phyloP scores from a whole-genome alignment of 2,329 filamentous ascomycete genomes.

The Emydomyces testavorans region DNA sequence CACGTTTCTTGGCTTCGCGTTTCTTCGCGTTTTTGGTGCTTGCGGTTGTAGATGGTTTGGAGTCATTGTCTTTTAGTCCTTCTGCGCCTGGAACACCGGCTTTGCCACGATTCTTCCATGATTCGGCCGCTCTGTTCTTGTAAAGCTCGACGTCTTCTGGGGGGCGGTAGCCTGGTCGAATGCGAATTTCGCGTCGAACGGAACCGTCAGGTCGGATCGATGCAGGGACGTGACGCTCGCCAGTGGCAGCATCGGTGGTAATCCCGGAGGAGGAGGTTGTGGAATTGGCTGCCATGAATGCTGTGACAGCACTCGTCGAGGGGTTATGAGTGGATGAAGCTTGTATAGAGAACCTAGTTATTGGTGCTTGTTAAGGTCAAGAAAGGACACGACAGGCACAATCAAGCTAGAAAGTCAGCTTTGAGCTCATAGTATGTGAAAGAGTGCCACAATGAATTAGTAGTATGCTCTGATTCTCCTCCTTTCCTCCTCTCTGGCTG shows the following conservation, averaged over 20 bases:
- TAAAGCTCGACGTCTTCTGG: conserved; percentile 94
- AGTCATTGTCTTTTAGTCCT: conserved; percentile 40
- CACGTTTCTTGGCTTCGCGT: conserved; percentile 54
- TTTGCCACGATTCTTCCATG: conserved; percentile 62
- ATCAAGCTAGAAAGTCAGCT: too few relatives aligned
- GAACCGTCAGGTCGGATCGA: conserved; percentile 79
- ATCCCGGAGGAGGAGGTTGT: conserved; percentile 50
- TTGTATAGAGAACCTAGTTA: too few relatives aligned
- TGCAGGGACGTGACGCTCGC: conserved; percentile 78
- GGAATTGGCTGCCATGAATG: conserved; percentile 21
- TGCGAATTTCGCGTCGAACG: conserved; percentile 85
- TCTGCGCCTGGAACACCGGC: conserved; percentile 66
- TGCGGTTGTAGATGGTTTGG: conserved; percentile 37
- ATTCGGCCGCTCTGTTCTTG: conserved; percentile 80
- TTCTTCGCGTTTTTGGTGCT: conserved; percentile 81
- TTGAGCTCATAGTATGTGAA: too few relatives aligned
- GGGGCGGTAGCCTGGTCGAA: conserved; percentile 83
- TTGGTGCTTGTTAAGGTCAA: too few relatives aligned
- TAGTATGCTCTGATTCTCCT: too few relatives aligned
- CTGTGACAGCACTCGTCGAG: too few relatives aligned
- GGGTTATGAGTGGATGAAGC: too few relatives aligned
- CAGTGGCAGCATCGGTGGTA: conserved; percentile 61
- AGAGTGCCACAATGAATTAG: too few relatives aligned
- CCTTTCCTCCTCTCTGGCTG: too few relatives aligned
- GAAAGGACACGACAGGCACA: too few relatives aligned